phyloP scores from a whole-genome alignment of 164 flowering plant genomes.

The Tetrastigma voinierianum region DNA sequence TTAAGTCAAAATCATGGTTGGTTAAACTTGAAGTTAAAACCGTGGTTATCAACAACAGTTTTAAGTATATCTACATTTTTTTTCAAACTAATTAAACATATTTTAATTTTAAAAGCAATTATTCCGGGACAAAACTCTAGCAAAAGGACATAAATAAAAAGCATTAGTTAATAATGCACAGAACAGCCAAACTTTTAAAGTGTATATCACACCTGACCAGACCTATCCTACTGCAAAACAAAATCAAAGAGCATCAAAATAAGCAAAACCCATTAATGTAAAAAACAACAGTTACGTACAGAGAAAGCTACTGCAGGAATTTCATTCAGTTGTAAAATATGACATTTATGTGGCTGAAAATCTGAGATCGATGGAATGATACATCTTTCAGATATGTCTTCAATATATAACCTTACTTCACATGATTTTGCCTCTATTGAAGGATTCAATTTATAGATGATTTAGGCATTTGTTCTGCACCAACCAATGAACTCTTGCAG shows the following conservation, averaged over 20 bases:
- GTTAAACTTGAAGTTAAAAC: too few relatives aligned
- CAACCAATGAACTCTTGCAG: conserved; percentile 26
- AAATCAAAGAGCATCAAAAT: neutral
- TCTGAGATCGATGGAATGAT: conserved; percentile 21
- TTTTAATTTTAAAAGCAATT: too few relatives aligned
- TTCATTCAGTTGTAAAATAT: conserved; percentile 50
- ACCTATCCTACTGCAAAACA: conserved; percentile 51
- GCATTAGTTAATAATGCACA: neutral
- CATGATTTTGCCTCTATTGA: neutral
- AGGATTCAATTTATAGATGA: neutral
- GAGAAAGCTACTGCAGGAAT: neutral
- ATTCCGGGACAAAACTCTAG: too few relatives aligned
- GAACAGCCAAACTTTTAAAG: conserved; percentile 44
- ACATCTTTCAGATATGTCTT: conserved; percentile 41
- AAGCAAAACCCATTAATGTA: neutral
- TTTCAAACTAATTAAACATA: too few relatives aligned
- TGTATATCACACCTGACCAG: conserved; percentile 26
- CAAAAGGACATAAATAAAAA: neutral
- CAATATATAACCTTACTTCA: conserved; percentile 39
- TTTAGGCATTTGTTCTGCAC: conserved; percentile 26
- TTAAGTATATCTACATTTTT: too few relatives aligned
- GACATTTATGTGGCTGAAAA: conserved; percentile 34
- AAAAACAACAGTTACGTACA: conserved; percentile 2
- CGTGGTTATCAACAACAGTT: too few relatives aligned
- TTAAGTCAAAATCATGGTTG: too few relatives aligned